phyloP scores from a whole-genome alignment of 257 asterid species.

The Nicotiana benthamiana region DNA sequence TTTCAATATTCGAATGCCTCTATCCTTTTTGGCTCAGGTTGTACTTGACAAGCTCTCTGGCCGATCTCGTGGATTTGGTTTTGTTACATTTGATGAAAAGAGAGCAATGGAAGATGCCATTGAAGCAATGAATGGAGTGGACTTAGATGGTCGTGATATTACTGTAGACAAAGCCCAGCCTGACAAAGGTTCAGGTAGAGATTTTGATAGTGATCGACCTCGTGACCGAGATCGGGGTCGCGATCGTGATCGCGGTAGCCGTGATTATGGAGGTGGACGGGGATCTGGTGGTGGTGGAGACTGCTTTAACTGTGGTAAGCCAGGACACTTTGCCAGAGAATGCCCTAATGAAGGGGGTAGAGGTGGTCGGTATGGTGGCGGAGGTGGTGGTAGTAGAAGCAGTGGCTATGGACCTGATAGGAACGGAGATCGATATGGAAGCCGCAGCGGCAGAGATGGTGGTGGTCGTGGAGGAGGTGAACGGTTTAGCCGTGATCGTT shows the following conservation, averaged over 20 bases:
- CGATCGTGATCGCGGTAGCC: constrained; percentile 33
- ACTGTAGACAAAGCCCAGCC: constrained; percentile 89
- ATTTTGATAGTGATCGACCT: constrained; percentile 44
- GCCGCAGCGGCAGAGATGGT: constrained; percentile 61
- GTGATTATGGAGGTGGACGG: constrained; percentile 58
- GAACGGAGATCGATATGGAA: constrained; percentile 63
- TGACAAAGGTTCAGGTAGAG: constrained; percentile 62
- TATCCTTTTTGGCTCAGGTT: constrained; percentile 36
- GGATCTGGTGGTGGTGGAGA: constrained; percentile 89
- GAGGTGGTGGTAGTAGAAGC: constrained; percentile 44
- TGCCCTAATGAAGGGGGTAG: constrained; percentile 73
- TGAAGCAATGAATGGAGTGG: constrained; percentile 85
- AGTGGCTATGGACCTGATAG: constrained; percentile 81
- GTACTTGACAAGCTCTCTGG: constrained; percentile 71
- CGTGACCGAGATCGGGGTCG: constrained; percentile 56
- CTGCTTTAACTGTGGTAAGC: constrained; percentile 90
- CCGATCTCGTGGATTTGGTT: constrained; percentile 91
- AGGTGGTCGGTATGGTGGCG: constrained; percentile 60
- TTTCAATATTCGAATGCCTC: not conserved
- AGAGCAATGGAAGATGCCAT: constrained; percentile 86
- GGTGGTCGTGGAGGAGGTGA: constrained; percentile 70
- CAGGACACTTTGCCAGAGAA: constrained; percentile 94
- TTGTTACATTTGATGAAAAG: constrained; percentile 85
- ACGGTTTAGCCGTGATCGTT: constrained; percentile 66
- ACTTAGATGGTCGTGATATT: constrained; percentile 76